phyloP scores from a whole-genome alignment of 805 yeast genomes.

The Torulaspora delbrueckii region DNA sequence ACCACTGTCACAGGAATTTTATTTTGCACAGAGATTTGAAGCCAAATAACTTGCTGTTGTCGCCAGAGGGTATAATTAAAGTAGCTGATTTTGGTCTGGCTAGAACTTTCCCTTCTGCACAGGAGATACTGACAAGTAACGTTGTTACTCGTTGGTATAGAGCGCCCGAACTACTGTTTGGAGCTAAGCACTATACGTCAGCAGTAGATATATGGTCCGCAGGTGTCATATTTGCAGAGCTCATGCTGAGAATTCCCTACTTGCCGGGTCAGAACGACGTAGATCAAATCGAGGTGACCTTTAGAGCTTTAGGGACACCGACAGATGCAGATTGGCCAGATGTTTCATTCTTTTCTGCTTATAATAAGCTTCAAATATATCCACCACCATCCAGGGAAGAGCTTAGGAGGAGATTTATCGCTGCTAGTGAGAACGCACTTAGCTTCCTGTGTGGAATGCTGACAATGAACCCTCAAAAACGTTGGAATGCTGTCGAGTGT shows the following conservation, averaged over 20 bases:
- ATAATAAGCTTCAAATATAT: constrained; percentile 65
- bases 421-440: constrained; percentile 82
- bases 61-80: constrained; percentile 84
- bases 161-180: constrained; percentile 89
- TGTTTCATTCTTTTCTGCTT: constrained; percentile 71
- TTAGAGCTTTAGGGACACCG: constrained; percentile 94
- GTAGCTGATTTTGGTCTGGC: constrained; percentile 98
- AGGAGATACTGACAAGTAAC: constrained; percentile 77
- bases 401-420: constrained; percentile 75
- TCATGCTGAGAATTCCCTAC: constrained; percentile 92
- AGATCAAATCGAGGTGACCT: constrained; percentile 90
- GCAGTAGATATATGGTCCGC: constrained; percentile 96
- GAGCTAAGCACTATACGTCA: constrained; percentile 81
- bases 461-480: constrained; percentile 67
- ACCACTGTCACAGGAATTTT: constrained; percentile 90
- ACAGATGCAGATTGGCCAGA: constrained; percentile 90
- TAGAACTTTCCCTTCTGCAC: constrained; percentile 71
- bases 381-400: constrained; percentile 83
- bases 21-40: constrained; percentile 90
- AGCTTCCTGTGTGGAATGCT: constrained; percentile 71
- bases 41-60: constrained; percentile 82
- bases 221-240: constrained; percentile 92
- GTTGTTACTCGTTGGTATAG: constrained; percentile 98
- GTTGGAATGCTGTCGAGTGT: constrained; percentile 63
- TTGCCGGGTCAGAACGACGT: constrained; percentile 87